phyloP scores from a whole-genome alignment of 1,284 basidiomycete species.

The Rhodotorula sp. region DNA sequence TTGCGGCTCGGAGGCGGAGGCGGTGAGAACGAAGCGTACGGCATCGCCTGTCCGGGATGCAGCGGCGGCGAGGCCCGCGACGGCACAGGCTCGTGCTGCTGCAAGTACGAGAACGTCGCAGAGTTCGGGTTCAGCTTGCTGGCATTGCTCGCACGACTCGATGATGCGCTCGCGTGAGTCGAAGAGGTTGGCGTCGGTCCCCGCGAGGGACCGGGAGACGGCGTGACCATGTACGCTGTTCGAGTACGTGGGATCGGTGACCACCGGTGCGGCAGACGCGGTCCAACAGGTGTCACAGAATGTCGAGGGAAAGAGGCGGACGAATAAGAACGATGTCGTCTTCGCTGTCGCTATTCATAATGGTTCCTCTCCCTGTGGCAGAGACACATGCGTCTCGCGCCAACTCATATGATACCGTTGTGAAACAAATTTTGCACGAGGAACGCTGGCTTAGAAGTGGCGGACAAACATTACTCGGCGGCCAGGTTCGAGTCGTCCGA shows the following conservation, averaged over 20 bases:
- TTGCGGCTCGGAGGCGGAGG: background rate
- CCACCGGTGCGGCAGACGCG: no score
- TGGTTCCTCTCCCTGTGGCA: no score
- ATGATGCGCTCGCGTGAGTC: background rate
- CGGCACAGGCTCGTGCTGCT: background rate
- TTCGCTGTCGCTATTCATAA: background rate
- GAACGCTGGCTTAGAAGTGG: no score
- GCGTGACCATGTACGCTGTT: background rate
- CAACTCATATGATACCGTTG: no score
- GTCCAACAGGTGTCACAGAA: no score
- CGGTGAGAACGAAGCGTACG: background rate
- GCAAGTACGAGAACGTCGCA: background rate
- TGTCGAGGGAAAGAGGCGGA: background rate
- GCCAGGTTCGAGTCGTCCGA: no score
- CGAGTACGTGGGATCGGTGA: background rate
- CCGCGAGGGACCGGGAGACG: background rate
- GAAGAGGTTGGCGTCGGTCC: conserved; percentile 1
- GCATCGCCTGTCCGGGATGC: no score
- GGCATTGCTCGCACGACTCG: background rate
- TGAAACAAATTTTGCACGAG: no score
- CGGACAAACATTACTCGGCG: no score
- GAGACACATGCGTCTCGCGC: no score
- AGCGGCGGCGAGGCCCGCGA: background rate
- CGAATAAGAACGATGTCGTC: background rate
- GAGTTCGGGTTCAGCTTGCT: conserved; percentile 6